These are phyloP conservation scores for Cadophora gregata DNA, from an alignment of 2,329 filamentous ascomycete species.

Conservation along the genomic window DNA sequence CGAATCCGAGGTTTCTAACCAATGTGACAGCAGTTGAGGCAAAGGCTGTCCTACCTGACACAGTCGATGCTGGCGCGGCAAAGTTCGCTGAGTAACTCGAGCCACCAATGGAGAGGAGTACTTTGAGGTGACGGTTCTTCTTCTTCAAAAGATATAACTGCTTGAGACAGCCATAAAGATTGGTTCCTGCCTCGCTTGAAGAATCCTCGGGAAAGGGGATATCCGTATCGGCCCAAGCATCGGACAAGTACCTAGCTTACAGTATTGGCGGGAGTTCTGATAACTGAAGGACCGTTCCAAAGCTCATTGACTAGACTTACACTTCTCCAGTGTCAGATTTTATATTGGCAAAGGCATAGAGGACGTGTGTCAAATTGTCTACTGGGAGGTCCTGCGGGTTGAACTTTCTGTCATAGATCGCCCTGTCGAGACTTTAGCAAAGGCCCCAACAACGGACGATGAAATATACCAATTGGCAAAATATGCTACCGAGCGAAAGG, in stretches of 20 bases:
- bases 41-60: conserved; percentile 46
- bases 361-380: conserved; percentile 81
- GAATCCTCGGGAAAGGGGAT: conserved; percentile 49
- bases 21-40: conserved; percentile 27
- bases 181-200: conserved; percentile 50
- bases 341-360: conserved; percentile 90
- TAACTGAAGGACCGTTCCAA: no score
- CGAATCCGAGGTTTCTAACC: conserved; percentile 31
- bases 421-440: conserved; percentile 50
- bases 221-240: conserved; percentile 73
- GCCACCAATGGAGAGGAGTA: conserved; percentile 80
- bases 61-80: conserved; percentile 66
- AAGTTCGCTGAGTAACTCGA: conserved; percentile 83
- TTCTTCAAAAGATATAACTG: conserved; percentile 80
- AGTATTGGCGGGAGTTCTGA: conserved; percentile 11
- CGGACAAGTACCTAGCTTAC: conserved; percentile 56
- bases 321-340: conserved; percentile 78
- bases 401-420: conserved; percentile 83
- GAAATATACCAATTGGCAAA: conserved; percentile 19
- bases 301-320: conserved; percentile 44
- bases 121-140: conserved; percentile 80
- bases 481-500: conserved; percentile 10
- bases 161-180: conserved; percentile 81
- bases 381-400: conserved; percentile 81
- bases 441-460: not conserved